phyloP scores from a whole-genome alignment of 2,329 filamentous ascomycete genomes.

The Alternaria burnsii region DNA sequence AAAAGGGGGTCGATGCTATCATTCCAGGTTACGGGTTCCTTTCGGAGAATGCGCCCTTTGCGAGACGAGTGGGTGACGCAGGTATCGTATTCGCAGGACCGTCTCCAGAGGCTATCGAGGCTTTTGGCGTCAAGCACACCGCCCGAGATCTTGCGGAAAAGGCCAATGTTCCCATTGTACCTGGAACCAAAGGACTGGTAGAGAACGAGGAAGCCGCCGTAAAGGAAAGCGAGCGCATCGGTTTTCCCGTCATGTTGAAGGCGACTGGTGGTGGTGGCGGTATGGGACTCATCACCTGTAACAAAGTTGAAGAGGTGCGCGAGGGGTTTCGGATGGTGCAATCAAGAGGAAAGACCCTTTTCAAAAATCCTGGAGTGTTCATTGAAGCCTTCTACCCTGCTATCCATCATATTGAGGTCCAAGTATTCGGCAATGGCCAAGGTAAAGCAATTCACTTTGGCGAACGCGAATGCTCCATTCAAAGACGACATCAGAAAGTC shows the following conservation, averaged over 20 bases:
- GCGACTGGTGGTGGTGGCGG: slow-evolving; percentile 68
- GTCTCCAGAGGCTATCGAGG: slow-evolving; percentile 60
- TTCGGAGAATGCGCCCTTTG: slow-evolving; percentile 70
- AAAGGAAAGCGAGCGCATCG: slow-evolving; percentile 58
- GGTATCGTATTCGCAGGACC: slow-evolving; percentile 70
- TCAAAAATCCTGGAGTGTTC: slow-evolving; percentile 47
- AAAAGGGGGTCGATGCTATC: slow-evolving; percentile 63
- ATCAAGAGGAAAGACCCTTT: slow-evolving; percentile 56
- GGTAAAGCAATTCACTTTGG: slow-evolving; percentile 84
- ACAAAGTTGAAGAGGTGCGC: slow-evolving; percentile 44
- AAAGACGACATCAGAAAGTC: slow-evolving; percentile 88
- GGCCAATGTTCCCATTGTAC: slow-evolving; percentile 64
- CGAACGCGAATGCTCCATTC: slow-evolving; percentile 87
- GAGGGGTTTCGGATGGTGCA: slow-evolving; percentile 58
- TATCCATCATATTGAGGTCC: slow-evolving; percentile 79
- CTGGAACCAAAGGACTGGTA: slow-evolving; percentile 63
- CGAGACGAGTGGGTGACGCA: slow-evolving; percentile 59
- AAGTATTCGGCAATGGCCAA: slow-evolving; percentile 84
- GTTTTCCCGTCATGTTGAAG: slow-evolving; percentile 66
- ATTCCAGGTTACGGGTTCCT: slow-evolving; percentile 75
- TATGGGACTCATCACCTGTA: slow-evolving; percentile 56
- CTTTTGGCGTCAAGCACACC: slow-evolving; percentile 67
- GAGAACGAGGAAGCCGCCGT: slow-evolving; percentile 18
- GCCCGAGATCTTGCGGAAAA: slow-evolving; percentile 63
- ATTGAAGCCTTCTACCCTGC: slow-evolving; percentile 56